Evolutionary conservation across 208 protist genomes (phyloP).

Genomic region (Perkinsela sp.): DNA sequence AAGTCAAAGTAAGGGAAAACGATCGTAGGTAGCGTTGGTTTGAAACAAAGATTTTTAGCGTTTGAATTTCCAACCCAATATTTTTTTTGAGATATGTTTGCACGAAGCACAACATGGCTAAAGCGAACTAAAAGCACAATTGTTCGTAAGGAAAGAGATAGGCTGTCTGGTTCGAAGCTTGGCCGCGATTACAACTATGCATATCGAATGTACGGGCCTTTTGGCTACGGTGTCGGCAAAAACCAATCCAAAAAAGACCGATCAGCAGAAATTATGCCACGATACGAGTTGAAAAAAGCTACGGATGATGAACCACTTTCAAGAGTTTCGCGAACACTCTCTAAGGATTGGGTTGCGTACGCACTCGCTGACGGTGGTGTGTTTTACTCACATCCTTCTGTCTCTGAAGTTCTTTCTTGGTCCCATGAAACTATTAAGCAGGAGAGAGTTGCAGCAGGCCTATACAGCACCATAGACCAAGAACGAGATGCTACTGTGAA

Average conservation of each 20-base stretch:
- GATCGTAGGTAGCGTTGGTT: not conserved
- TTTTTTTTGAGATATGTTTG: not conserved
- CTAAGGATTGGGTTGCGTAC: not conserved
- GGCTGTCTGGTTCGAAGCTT: not conserved
- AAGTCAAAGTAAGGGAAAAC: not conserved
- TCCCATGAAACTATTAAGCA: not conserved
- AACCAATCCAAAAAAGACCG: not conserved
- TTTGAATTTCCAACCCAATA: not conserved
- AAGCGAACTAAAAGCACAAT: not conserved
- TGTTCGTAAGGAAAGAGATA: not conserved
- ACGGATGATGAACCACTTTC: not conserved
- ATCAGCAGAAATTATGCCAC: not conserved
- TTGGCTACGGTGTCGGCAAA: not conserved
- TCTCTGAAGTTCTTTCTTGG: not conserved
- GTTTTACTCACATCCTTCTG: not conserved
- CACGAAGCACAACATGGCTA: not conserved
- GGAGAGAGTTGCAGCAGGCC: not conserved
- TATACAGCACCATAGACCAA: not conserved
- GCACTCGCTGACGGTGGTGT: not conserved
- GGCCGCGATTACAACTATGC: not conserved
- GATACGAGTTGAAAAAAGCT: not conserved
- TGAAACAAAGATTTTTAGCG: not conserved
- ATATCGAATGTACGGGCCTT: not conserved
- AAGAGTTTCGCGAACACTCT: not conserved
- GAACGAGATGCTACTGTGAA: not conserved